Evolutionary conservation across 164 flowering plant genomes (phyloP).

Genomic region (Dillenia suffruticosa): DNA sequence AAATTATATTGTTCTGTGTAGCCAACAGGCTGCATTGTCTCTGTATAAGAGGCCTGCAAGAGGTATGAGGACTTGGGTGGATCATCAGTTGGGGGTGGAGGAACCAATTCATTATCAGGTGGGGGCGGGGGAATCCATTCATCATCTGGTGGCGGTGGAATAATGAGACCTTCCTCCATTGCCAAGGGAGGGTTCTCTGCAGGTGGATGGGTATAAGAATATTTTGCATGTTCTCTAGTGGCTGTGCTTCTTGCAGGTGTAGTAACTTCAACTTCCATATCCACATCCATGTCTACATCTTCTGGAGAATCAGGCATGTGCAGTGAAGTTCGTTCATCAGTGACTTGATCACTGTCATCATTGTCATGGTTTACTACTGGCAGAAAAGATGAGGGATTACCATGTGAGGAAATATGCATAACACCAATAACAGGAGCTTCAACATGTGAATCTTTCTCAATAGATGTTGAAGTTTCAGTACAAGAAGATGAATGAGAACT

Average conservation of each 20-base stretch:
- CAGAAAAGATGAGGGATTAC: slow-evolving; percentile 9
- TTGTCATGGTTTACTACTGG: slow-evolving; percentile 11
- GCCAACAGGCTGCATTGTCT: slow-evolving; percentile 36
- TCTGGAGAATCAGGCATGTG: slow-evolving; percentile 30
- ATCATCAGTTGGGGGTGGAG: slow-evolving; percentile 80
- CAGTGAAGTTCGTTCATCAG: slow-evolving; percentile 14
- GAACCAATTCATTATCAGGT: slow-evolving; percentile 23
- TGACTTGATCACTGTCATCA: slow-evolving; percentile 11
- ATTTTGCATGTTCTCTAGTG: slow-evolving; percentile 7
- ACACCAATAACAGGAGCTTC: slow-evolving; percentile 1
- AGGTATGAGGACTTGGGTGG: slow-evolving; percentile 37
- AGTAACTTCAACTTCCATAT: slow-evolving; percentile 91
- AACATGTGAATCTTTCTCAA: slow-evolving; percentile 4
- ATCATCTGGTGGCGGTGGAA: slow-evolving; percentile 55
- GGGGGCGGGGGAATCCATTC: slow-evolving; percentile 78
- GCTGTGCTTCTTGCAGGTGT: slow-evolving; percentile 16
- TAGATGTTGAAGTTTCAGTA: slow-evolving; percentile 1
- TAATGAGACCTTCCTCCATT: slow-evolving; percentile 16
- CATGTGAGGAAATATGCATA: slow-evolving; percentile 14
- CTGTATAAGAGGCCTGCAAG: slow-evolving; percentile 39
- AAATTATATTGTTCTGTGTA: slow-evolving; percentile 45
- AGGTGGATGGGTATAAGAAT: slow-evolving; percentile 21
- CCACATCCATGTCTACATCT: slow-evolving; percentile 93
- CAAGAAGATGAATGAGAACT: slow-evolving; percentile 7
- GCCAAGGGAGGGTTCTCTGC: slow-evolving; percentile 11